Evolutionary conservation across 2,329 filamentous ascomycete genomes (phyloP), one percentile per base, ranked within the genome.

Genomic region (Fusarium anguioides): DNA sequence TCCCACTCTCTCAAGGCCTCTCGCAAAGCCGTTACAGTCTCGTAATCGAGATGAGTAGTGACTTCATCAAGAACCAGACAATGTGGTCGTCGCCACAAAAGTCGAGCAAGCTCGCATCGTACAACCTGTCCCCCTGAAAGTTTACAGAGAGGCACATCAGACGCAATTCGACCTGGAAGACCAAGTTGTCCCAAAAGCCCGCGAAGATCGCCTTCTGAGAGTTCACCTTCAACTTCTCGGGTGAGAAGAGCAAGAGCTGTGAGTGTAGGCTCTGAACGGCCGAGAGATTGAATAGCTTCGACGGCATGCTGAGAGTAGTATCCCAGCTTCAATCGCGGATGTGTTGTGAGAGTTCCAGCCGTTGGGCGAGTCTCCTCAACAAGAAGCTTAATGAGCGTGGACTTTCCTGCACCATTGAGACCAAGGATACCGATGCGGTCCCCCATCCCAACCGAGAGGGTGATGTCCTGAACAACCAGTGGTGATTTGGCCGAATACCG

Each of bases 301-400:
- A 94, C 90, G 0, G 91, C 89, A 71, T 94, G 89, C 75, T 96
- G 93, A 6, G 91, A 91, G 77, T 94, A 96, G 74, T 93, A 93
- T 2, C 89, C 91, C 44, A 93, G 77, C 64, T 86, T 88, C 11
- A 92, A 80, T 20, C 92, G 84, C 0, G 93, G 86, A 75, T 96
- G 93, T 0, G 82, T 83, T 1, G 86, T 84, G 3, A 92, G 79
- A 0, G 82, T 86, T 1, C 92, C 91, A 4, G 83, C 81, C 0
- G 85, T 86, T 0, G 90, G 88, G 8, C 80, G 81, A 3, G 84
- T 76, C 15, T 83, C 82, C 1, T 85, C 87, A n/a, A 89, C 88
- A 4, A 95, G 84, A 6, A 95, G 79, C 45, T 87, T 89, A 58
- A 95, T 83, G 11, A 96, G 81, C 0, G 93, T 96, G 3, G 91